These are phyloP conservation scores for Saccharomycopsis sp. DNA, from an alignment of 805 yeast species.

Conservation along the genomic window DNA sequence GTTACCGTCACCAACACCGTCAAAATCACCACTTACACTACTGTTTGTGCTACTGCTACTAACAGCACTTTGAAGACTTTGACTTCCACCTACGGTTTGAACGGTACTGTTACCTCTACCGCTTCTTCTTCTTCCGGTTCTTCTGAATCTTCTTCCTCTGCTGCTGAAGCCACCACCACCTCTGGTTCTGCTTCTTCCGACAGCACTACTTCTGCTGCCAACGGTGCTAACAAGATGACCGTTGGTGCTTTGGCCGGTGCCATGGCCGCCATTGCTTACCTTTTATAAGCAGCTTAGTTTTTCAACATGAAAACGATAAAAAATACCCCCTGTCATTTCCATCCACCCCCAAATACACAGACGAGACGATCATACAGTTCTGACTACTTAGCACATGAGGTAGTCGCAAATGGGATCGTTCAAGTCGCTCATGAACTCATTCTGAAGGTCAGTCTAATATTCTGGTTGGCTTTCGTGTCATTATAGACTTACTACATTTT, in stretches of 20 bases:
- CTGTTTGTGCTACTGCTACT: slow-evolving; percentile 14
- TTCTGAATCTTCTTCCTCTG: slow-evolving; percentile 1
- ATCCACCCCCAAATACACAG: not conserved
- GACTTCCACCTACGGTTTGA: slow-evolving; percentile 1
- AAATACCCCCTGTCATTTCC: not conserved
- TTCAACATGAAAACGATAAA: not conserved
- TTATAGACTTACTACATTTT: slow-evolving; percentile 1
- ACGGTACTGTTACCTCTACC: not conserved
- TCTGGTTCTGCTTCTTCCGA: slow-evolving; percentile 3
- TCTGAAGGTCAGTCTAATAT: not conserved
- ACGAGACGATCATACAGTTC: not conserved
- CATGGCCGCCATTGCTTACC: slow-evolving; percentile 14
- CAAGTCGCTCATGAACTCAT: not conserved
- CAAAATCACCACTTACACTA: slow-evolving; percentile 19
- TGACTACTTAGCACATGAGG: slow-evolving; percentile 2
- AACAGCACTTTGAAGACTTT: slow-evolving; percentile 5
- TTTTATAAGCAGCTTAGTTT: slow-evolving; percentile 7
- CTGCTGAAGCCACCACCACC: slow-evolving; percentile 4
- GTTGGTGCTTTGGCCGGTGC: slow-evolving; percentile 18
- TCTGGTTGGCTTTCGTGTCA: not conserved
- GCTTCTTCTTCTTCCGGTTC: slow-evolving; percentile 4
- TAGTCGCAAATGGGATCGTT: not conserved
- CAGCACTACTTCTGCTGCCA: slow-evolving; percentile 8
- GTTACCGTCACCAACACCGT: slow-evolving; percentile 10
- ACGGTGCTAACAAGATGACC: slow-evolving; percentile 15